A percentile compares a stretch with the other conserved stretches of the same genome.
These are phyloP conservation scores for Hypoxylon sp. DNA, from an alignment of 2,329 filamentous ascomycete species.

Conservation along the genomic window DNA sequence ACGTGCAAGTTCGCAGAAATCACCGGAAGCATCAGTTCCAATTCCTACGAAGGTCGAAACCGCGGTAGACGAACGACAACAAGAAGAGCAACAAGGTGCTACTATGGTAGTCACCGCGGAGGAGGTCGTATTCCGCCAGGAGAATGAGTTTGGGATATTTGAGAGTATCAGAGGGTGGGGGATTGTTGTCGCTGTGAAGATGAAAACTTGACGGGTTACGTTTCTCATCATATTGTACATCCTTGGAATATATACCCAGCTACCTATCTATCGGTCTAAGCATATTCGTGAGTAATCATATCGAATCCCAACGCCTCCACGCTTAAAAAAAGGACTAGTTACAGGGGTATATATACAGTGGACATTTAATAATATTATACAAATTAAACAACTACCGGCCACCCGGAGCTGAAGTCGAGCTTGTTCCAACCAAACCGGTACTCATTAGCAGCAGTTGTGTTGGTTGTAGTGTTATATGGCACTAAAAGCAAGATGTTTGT, in stretches of 20 bases:
- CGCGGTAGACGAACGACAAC: background rate
- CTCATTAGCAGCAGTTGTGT: conserved; percentile 22
- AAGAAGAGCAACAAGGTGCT: conserved; percentile 39
- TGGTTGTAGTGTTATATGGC: conserved; percentile 26
- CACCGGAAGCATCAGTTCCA: conserved; percentile 1
- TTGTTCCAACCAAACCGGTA: conserved; percentile 40
- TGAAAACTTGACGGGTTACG: conserved; percentile 39
- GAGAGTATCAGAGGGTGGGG: conserved; percentile 61
- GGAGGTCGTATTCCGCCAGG: conserved; percentile 59
- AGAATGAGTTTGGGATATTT: conserved; percentile 62
- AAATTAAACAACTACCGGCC: conserved; percentile 32
- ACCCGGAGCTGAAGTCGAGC: conserved; percentile 37
- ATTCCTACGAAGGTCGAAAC: conserved; percentile 7
- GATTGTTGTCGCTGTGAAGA: conserved; percentile 54
- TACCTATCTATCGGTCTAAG: no score
- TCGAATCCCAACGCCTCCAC: no score
- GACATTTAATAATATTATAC: no score
- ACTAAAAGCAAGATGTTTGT: conserved; percentile 17
- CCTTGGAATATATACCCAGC: no score
- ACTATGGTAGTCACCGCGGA: conserved; percentile 55
- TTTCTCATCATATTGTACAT: no score
- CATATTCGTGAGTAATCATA: no score
- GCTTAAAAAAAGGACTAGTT: no score
- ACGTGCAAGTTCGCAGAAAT: conserved; percentile 12
- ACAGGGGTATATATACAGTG: no score